phyloP scores from a whole-genome alignment of 768 basidiomycete species.

The Floccularia luteovirens region DNA sequence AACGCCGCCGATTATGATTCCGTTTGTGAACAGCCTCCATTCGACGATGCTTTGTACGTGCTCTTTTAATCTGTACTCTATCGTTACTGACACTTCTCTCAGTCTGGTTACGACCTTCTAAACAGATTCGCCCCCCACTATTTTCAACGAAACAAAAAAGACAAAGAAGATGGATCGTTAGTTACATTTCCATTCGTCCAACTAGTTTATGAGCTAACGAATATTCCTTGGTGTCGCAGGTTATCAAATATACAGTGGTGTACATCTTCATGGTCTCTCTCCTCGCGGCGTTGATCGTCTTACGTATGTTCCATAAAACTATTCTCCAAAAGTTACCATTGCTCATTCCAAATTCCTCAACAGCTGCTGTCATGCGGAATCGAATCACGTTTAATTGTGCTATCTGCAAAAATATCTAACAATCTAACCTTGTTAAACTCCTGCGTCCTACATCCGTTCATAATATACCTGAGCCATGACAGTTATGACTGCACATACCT shows the following conservation, averaged over 20 bases:
- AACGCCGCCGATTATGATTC: conserved; percentile 78
- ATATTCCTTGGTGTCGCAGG: conserved; percentile 24
- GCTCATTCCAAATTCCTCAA: conserved; percentile 10
- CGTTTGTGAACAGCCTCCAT: conserved; percentile 83
- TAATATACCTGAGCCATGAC: conserved; percentile 2
- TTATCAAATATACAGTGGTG: conserved; percentile 80
- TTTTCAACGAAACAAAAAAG: conserved; percentile 94
- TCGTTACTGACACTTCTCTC: conserved; percentile 3
- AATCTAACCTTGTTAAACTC: conserved; percentile 33
- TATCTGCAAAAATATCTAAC: conserved; percentile 81
- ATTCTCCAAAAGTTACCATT: not conserved
- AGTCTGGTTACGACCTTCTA: conserved; percentile 96
- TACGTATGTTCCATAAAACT: conserved; percentile 51
- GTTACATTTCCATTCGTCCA: conserved; percentile 16
- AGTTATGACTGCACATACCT: conserved; percentile 2
- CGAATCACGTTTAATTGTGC: conserved; percentile 73
- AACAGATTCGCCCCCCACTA: conserved; percentile 88
- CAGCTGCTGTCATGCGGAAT: conserved; percentile 79
- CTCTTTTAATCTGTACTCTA: conserved; percentile 2
- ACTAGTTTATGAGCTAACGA: conserved; percentile 1
- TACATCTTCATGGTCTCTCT: conserved; percentile 72
- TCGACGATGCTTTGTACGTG: conserved; percentile 87
- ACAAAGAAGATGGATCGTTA: conserved; percentile 84
- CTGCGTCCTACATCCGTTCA: conserved; percentile 9
- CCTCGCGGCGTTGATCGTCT: conserved; percentile 73